These are phyloP conservation scores for Podospora fimiseda DNA, from an alignment of 495 filamentous ascomycete species.

Conservation along the genomic window DNA sequence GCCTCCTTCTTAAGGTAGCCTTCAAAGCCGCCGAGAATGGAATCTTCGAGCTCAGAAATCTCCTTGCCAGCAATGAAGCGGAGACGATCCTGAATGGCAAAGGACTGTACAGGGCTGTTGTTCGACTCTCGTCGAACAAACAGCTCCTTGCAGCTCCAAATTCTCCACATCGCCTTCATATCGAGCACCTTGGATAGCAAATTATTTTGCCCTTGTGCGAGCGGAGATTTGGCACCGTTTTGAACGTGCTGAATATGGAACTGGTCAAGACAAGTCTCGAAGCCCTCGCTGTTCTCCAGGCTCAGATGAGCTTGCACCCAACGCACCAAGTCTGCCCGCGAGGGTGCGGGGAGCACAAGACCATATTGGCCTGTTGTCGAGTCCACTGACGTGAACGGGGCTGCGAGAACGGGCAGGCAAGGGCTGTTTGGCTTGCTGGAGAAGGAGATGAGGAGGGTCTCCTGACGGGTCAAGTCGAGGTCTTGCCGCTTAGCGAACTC, in stretches of 20 bases:
- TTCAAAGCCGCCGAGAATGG: constrained; percentile 13
- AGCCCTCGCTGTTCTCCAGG: background rate
- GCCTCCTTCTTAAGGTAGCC: constrained; percentile 7
- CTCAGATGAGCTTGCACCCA: constrained; percentile 14
- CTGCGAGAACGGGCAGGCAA: background rate
- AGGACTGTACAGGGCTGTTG: background rate
- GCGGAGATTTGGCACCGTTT: background rate
- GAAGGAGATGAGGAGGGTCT: constrained; percentile 6
- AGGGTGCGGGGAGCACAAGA: background rate
- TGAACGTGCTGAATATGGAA: constrained; percentile 13
- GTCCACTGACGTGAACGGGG: constrained; percentile 1
- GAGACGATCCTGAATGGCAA: constrained; percentile 15
- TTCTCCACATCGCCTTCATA: constrained; percentile 22
- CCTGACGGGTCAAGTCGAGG: background rate
- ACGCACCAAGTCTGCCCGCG: background rate
- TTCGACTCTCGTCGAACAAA: constrained; percentile 1
- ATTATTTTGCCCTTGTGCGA: background rate
- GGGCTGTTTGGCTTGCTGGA: constrained; percentile 7
- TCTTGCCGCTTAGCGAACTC: constrained; percentile 3
- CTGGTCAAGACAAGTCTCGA: constrained; percentile 15
- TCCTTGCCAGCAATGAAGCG: constrained; percentile 11
- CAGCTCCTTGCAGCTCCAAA: constrained; percentile 19
- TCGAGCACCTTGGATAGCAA: constrained; percentile 14
- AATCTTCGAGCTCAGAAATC: constrained; percentile 19
- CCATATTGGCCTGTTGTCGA: background rate